These are phyloP conservation scores for Artemisia tridentata DNA, from an alignment of 129 eudicot species.

Conservation along the genomic window DNA sequence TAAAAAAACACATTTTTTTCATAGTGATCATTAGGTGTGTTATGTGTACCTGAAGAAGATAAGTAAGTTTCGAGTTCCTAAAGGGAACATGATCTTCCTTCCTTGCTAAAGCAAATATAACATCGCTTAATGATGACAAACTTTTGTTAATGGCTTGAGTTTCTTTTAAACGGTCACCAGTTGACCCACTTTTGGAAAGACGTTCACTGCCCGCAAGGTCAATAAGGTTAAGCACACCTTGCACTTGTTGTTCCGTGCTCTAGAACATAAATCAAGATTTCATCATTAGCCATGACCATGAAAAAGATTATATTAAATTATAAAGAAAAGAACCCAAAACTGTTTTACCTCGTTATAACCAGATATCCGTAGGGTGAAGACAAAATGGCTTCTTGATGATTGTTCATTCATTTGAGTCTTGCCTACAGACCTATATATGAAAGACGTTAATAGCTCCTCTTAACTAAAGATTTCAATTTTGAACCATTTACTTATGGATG, in stretches of 20 bases:
- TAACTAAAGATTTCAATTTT: background rate
- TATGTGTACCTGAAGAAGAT: slow-evolving; percentile 81
- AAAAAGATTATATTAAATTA: background rate
- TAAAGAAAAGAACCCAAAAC: background rate
- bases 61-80: slow-evolving; percentile 95
- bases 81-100: slow-evolving; percentile 90
- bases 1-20: background rate
- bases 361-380: slow-evolving; percentile 78
- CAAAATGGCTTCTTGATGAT: slow-evolving; percentile 98
- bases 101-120: slow-evolving; percentile 87
- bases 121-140: slow-evolving; percentile 84
- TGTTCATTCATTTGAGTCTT: slow-evolving; percentile 98
- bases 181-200: slow-evolving; percentile 97
- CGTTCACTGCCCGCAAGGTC: slow-evolving; percentile 99
- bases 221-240: slow-evolving; percentile 85
- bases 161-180: slow-evolving; percentile 96
- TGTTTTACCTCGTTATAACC: slow-evolving; percentile 74
- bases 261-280: slow-evolving; percentile 24
- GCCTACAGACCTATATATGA: slow-evolving; percentile 79
- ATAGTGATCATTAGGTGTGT: background rate
- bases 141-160: slow-evolving; percentile 97
- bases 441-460: background rate
- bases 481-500: background rate
- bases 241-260: slow-evolving; percentile 99
- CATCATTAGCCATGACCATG: background rate